These are phyloP conservation scores for Raphanus raphanistrum DNA, from an alignment of 345 rosid species.

Conservation along the genomic window DNA sequence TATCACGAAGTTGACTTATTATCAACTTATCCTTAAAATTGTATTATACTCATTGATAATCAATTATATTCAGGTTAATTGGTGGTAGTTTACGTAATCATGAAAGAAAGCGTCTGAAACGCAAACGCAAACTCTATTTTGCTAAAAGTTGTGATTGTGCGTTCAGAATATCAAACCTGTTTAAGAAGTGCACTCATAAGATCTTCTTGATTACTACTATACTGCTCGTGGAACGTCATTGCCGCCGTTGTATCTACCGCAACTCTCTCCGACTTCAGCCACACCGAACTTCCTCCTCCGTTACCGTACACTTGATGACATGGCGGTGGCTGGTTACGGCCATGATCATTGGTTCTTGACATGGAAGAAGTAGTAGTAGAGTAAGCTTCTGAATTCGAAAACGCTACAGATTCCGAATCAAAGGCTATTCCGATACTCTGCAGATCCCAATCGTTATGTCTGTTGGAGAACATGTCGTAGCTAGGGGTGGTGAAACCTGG, in stretches of 20 bases:
- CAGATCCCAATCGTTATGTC: constrained; percentile 67
- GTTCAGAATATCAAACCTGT: constrained; percentile 52
- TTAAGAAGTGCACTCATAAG: constrained; percentile 40
- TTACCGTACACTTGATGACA: constrained; percentile 17
- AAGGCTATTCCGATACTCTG: constrained; percentile 46
- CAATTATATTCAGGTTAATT: not conserved
- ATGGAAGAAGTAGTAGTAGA: constrained; percentile 30
- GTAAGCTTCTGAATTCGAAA: constrained; percentile 31
- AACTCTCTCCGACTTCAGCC: constrained; percentile 63
- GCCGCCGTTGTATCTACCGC: constrained; percentile 43
- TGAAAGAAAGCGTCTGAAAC: not conserved
- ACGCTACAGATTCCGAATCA: constrained; percentile 45
- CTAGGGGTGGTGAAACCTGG: constrained; percentile 21
- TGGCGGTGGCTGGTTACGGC: constrained; percentile 1
- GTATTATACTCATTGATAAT: not conserved
- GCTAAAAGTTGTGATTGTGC: not conserved
- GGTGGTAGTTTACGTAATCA: not conserved
- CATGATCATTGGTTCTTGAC: constrained; percentile 28
- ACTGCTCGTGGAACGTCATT: constrained; percentile 53
- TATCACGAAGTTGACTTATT: not conserved
- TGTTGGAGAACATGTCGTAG: constrained; percentile 24
- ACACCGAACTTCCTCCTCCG: constrained; percentile 29
- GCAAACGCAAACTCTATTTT: not conserved
- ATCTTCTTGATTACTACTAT: constrained; percentile 63
- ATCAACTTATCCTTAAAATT: not conserved